Percentiles rank a stretch among this genome's conserved stretches.
phyloP scores from a whole-genome alignment of 441 rosid genomes.

The Gossypium schwendimanii region DNA sequence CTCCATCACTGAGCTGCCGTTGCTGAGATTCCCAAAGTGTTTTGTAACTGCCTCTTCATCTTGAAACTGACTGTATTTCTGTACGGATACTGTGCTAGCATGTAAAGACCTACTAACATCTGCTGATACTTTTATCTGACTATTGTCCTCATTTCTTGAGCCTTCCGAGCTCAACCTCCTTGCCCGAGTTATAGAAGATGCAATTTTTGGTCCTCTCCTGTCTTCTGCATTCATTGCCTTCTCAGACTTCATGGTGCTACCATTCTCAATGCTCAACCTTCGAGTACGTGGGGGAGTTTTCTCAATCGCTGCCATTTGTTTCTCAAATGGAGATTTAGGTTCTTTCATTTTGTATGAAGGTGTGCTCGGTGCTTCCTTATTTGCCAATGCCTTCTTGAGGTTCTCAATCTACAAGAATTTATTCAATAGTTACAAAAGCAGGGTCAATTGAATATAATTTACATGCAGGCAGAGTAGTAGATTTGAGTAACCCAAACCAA shows the following conservation, averaged over 20 bases:
- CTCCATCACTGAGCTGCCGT: slow-evolving; percentile 28
- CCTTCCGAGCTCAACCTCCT: slow-evolving; percentile 65
- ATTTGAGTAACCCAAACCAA: background rate
- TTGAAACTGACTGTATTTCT: slow-evolving; percentile 26
- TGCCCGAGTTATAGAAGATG: slow-evolving; percentile 36
- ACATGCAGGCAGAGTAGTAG: background rate
- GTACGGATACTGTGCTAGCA: slow-evolving; percentile 20
- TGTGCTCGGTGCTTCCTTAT: slow-evolving; percentile 37
- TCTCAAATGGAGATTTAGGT: slow-evolving; percentile 38
- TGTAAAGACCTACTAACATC: slow-evolving; percentile 18
- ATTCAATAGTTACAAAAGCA: background rate
- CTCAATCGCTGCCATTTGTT: slow-evolving; percentile 27
- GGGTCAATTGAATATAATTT: background rate
- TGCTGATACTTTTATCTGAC: slow-evolving; percentile 20
- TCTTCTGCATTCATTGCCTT: slow-evolving; percentile 30
- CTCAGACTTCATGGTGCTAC: slow-evolving; percentile 41
- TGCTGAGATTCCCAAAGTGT: slow-evolving; percentile 18
- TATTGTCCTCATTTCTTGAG: slow-evolving; percentile 33
- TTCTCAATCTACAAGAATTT: slow-evolving; percentile 55
- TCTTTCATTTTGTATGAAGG: slow-evolving; percentile 28
- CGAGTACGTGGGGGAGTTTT: slow-evolving; percentile 36
- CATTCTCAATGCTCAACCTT: slow-evolving; percentile 21
- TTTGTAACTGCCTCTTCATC: slow-evolving; percentile 32
- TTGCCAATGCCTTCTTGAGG: slow-evolving; percentile 74
- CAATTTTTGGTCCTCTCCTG: slow-evolving; percentile 43